These are phyloP conservation scores for Gaeumannomyces tritici DNA, from an alignment of 2,329 filamentous ascomycete genomes.

Conservation along the genomic window DNA sequence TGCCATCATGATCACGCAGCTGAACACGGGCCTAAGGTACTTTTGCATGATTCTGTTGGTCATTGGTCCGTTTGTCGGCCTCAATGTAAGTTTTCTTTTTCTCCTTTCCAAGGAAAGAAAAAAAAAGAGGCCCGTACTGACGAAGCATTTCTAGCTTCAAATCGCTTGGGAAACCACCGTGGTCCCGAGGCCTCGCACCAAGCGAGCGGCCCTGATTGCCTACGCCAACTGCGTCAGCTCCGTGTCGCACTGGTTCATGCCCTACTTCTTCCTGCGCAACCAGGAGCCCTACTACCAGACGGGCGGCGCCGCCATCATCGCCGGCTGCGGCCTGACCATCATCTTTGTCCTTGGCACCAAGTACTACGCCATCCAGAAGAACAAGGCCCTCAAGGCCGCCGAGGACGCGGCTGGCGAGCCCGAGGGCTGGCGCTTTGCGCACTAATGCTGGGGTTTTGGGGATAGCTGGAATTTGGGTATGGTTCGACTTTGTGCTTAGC, in stretches of 20 bases:
- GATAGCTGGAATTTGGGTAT: too few species aligned
- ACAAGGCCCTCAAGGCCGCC: neutral
- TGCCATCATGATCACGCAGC: neutral
- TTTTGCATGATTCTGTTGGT: neutral
- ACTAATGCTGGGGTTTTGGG: neutral
- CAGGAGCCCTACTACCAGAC: neutral
- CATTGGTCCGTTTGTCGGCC: neutral
- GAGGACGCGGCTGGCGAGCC: neutral
- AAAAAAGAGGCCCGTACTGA: neutral
- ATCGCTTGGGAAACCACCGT: neutral
- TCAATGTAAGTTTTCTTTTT: neutral
- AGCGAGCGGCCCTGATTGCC: neutral
- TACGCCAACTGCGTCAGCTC: neutral
- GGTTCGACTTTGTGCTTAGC: too few species aligned
- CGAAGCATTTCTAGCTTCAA: neutral
- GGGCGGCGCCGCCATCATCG: neutral
- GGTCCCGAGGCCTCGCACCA: neutral
- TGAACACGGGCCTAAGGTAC: neutral
- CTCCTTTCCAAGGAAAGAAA: too few species aligned
- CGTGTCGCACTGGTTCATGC: neutral
- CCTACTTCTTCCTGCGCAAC: neutral
- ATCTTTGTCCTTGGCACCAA: neutral
- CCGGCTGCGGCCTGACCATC: neutral
- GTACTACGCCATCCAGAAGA: neutral
- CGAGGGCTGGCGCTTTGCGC: neutral